Evolutionary conservation across 2,329 filamentous ascomycete species (phyloP), one percentile per base, ranked within the genome.

Genomic region (Fusarium zealandicum): DNA sequence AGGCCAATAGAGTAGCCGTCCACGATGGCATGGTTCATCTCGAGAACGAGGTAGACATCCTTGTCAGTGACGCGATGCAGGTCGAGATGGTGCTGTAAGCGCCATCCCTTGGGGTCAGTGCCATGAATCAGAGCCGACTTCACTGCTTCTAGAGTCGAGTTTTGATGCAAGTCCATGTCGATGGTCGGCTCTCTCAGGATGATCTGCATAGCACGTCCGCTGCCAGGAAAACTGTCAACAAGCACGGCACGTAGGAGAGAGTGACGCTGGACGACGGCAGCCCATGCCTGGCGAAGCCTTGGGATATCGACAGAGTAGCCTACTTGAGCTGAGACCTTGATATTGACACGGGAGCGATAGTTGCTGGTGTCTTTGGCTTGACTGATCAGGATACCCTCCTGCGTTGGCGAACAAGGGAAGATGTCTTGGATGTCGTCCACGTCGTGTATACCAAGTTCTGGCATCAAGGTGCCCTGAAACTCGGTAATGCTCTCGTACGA

Each of bases 21-120:
- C 3, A 68, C 62, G 13, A 73, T 52, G 1, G 64, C 63, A 41
- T 74, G 72, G 40, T 66, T 73, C 35, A 74, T 67, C 14, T 74
- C 72, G 6, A 75, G 49, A 6, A 61, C 33, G 11, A 64, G 41
- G 63, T 54, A 40, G 12, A 36, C 37, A 33, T 38, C 51, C 18
- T 9, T 61, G 45, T 31, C 28, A 5, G 31, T 20, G 1, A 48
- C 17, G 16, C 53, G 31, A 36, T 44, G 48, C 14, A 69, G 52
- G 12, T 51, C 51, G 9, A 67, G 40, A 16, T 54, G 50, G 18
- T 62, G 52, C 28, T 57, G 46, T 1, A 51, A 31, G 1, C 18
- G 37, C 8, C 49, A 16, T 20, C 54, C 42, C 1, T 22, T 7
- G 22, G 42, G 50, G 14, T 20, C 36, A 13, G 20, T 33, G 7